Conservation (phyloP, 2,329 filamentous ascomycete genomes). For the Neoscytalidium dimidiatum region DNA sequence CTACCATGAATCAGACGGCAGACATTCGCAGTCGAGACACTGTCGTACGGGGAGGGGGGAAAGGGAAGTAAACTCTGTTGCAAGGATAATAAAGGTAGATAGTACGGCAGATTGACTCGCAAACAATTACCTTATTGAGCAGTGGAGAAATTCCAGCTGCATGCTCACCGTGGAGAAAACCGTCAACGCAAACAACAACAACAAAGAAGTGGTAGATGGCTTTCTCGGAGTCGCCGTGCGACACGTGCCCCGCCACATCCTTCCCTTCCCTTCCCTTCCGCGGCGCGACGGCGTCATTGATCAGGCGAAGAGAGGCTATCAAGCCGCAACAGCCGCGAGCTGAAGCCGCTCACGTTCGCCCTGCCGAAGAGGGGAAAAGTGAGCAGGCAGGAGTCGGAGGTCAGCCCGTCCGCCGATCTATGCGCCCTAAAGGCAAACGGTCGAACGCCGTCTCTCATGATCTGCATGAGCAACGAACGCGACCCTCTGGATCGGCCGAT, state of each 20-base stretch:
- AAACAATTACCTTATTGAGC: background rate
- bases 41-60: background rate
- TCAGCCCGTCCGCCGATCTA: background rate
- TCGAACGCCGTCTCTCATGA: background rate
- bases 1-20: background rate
- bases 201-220: background rate
- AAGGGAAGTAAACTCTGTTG: background rate
- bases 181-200: background rate
- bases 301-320: background rate
- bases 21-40: background rate
- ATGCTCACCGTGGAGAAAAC: background rate
- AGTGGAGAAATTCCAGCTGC: background rate
- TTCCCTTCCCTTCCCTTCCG: background rate
- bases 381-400: background rate
- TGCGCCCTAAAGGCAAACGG: background rate
- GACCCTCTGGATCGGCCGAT: slow-evolving; percentile 5
- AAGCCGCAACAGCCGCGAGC: background rate
- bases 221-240: slow-evolving; percentile 1
- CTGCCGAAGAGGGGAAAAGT: background rate
- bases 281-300: background rate
- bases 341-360: background rate
- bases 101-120: background rate
- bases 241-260: background rate
- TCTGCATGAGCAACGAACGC: background rate
- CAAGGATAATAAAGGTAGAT: background rate